These are phyloP conservation scores for Penicillium fuscoglaucum DNA, from an alignment of 2,329 filamentous ascomycete species.

Conservation along the genomic window DNA sequence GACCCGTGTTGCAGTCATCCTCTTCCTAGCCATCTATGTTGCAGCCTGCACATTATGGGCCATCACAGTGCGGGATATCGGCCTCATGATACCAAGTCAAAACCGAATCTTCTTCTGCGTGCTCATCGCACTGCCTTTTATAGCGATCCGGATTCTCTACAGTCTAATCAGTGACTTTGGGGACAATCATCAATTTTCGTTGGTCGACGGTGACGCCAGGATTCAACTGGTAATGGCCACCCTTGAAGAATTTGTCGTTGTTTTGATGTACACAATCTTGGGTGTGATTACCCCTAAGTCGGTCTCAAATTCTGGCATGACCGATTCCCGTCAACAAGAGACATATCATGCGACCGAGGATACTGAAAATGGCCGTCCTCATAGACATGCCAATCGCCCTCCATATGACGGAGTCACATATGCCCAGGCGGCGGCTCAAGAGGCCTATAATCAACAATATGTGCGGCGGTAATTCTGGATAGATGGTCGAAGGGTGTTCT, in stretches of 20 bases:
- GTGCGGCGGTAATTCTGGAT: neutral
- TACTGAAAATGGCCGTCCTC: neutral
- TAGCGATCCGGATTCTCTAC: conserved; percentile 1
- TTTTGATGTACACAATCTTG: conserved; percentile 8
- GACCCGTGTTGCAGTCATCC: conserved; percentile 2
- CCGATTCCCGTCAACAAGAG: neutral
- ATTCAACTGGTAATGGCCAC: conserved; percentile 7
- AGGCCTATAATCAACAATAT: neutral
- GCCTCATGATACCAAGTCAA: neutral
- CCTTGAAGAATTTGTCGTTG: conserved; percentile 6
- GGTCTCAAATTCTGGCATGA: neutral
- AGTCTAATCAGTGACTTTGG: conserved; percentile 11
- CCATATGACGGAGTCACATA: neutral
- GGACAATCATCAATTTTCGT: conserved; percentile 3
- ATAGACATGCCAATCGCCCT: neutral
- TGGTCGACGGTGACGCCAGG: neutral
- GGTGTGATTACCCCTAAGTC: neutral
- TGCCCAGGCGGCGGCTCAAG: neutral
- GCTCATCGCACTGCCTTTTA: conserved; percentile 5
- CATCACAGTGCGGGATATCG: neutral
- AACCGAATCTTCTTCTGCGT: conserved; percentile 3
- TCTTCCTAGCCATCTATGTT: conserved; percentile 1
- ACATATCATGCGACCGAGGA: neutral
- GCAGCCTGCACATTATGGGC: neutral
- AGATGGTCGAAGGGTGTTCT: conserved; percentile 33